Conservation (phyloP, 2,329 filamentous ascomycete species). For the Penicillium sp. region DNA sequence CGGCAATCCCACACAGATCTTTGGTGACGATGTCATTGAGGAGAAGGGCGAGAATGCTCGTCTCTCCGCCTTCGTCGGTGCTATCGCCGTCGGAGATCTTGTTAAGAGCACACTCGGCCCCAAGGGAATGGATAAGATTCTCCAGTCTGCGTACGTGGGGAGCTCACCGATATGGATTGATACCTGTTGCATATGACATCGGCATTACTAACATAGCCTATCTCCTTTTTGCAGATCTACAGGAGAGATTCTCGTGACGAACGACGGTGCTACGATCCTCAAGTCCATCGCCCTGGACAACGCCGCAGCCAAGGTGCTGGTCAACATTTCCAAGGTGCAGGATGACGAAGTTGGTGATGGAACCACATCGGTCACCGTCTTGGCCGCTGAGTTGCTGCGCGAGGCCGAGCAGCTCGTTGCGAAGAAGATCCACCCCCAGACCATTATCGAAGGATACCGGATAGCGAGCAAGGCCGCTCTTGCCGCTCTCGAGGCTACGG, state of each 20-base stretch:
- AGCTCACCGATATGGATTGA: slow-evolving; percentile 1
- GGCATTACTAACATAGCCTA: slow-evolving; percentile 17
- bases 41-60: slow-evolving; percentile 99
- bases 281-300: slow-evolving; percentile 99
- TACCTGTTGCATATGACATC: slow-evolving; percentile 10
- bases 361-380: slow-evolving; percentile 94
- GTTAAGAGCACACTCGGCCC: slow-evolving; percentile 97
- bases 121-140: slow-evolving; percentile 99
- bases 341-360: slow-evolving; percentile 98
- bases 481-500: slow-evolving; percentile 76
- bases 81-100: slow-evolving; percentile 94
- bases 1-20: slow-evolving; percentile 90
- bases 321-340: slow-evolving; percentile 99
- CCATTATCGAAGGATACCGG: slow-evolving; percentile 97
- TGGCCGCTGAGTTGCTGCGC: slow-evolving; percentile 90
- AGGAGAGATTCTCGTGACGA: slow-evolving; percentile 96
- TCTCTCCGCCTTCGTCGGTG: slow-evolving; percentile 96
- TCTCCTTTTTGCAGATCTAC: slow-evolving; percentile 66
- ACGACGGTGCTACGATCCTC: slow-evolving; percentile 96
- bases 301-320: slow-evolving; percentile 94
- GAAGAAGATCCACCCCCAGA: slow-evolving; percentile 98
- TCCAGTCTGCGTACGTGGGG: slow-evolving; percentile 80
- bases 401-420: slow-evolving; percentile 97
- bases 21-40: slow-evolving; percentile 93
- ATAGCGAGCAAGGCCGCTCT: slow-evolving; percentile 92